Evolutionary conservation across 257 asterid species (phyloP).

Genomic region (Paulownia fortunei): DNA sequence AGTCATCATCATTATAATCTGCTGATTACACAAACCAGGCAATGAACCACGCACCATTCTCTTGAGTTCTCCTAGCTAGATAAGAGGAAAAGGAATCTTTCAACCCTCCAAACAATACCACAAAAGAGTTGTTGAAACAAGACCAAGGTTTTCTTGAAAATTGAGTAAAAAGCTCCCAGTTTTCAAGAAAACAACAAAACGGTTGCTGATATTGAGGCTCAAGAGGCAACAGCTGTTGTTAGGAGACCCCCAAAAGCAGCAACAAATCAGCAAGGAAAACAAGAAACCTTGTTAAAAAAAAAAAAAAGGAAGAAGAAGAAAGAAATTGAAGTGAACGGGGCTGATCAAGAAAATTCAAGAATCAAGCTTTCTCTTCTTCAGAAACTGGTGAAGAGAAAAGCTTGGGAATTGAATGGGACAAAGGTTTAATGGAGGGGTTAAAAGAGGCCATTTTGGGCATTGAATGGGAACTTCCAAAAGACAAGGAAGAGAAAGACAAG

Average conservation of each 20-base stretch:
- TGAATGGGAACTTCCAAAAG: conserved; percentile 49
- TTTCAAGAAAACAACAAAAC: conserved; percentile 46
- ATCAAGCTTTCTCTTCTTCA: conserved; percentile 43
- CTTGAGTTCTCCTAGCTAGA: conserved; percentile 28
- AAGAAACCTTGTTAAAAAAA: conserved; percentile 4
- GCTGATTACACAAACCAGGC: conserved; percentile 48
- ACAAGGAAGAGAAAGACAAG: conserved; percentile 54
- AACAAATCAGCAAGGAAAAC: conserved; percentile 15
- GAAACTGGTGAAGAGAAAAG: conserved; percentile 33
- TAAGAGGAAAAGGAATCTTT: conserved; percentile 10
- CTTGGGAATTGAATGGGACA: conserved; percentile 39
- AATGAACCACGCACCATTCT: conserved; percentile 57
- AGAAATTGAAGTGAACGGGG: background rate
- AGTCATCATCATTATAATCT: conserved; percentile 34
- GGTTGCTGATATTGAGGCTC: conserved; percentile 44
- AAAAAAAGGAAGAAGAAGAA: background rate
- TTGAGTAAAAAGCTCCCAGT: conserved; percentile 30
- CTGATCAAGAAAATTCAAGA: conserved; percentile 33
- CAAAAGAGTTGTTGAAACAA: conserved; percentile 29
- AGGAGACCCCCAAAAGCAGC: conserved; percentile 42
- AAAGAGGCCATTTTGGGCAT: conserved; percentile 49
- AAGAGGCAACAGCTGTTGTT: conserved; percentile 33
- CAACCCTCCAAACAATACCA: conserved; percentile 28
- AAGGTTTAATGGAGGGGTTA: conserved; percentile 37
- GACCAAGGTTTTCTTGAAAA: conserved; percentile 32